Evolutionary conservation across 352 stramenopile genomes (phyloP).

Genomic region (Phytophthora podocarpi): DNA sequence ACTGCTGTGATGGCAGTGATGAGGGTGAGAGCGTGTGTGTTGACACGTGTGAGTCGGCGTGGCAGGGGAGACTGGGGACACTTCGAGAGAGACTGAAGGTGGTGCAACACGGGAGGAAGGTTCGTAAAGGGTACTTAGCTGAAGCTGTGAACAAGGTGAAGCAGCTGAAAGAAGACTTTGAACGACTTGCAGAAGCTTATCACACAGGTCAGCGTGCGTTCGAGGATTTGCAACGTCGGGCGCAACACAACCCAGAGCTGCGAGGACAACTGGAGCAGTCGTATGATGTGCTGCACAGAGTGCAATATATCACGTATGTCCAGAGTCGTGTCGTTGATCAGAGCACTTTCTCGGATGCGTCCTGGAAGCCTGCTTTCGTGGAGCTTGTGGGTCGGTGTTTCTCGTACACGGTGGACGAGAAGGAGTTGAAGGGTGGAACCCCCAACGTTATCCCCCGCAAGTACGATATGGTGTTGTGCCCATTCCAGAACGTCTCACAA

Average conservation of each 20-base stretch:
- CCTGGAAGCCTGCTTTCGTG: slow-evolving; percentile 55
- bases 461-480: slow-evolving; percentile 70
- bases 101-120: slow-evolving; percentile 25
- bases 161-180: slow-evolving; percentile 33
- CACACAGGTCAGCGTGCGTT: slow-evolving; percentile 26
- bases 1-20: slow-evolving; percentile 98
- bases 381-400: slow-evolving; percentile 73
- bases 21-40: slow-evolving; percentile 60
- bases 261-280: slow-evolving; percentile 42
- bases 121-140: slow-evolving; percentile 32
- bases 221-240: slow-evolving; percentile 33
- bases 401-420: slow-evolving; percentile 65
- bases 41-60: slow-evolving; percentile 44
- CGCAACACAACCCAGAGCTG: slow-evolving; percentile 36
- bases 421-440: slow-evolving; percentile 75
- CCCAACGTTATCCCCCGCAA: slow-evolving; percentile 75
- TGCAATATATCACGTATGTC: slow-evolving; percentile 62
- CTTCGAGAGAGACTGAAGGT: slow-evolving; percentile 28
- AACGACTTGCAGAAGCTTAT: slow-evolving; percentile 32
- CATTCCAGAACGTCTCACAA: slow-evolving; percentile 86
- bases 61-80: slow-evolving; percentile 15
- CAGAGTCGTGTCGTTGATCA: slow-evolving; percentile 46
- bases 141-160: slow-evolving; percentile 34
- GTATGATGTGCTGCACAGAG: slow-evolving; percentile 52
- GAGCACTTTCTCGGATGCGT: slow-evolving; percentile 49